Base-by-base conservation (phyloP, 1,284 basidiomycete genomes). In the Thelephora terrestris region DNA sequence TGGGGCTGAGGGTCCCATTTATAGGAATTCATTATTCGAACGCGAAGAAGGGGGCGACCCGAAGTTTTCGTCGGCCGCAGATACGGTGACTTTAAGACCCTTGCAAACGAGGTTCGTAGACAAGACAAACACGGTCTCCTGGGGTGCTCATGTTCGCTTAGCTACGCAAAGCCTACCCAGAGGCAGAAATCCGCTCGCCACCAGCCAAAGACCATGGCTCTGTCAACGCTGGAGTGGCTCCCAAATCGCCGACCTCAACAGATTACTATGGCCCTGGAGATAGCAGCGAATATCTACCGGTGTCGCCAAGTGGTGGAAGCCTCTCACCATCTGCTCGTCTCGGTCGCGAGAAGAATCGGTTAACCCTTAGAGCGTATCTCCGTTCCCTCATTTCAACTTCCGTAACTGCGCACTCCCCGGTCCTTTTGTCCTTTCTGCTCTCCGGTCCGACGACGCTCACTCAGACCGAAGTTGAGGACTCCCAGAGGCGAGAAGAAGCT, bases 11-110 rank as follows among this genome's bases (percentile, higher is more conserved):
- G 43, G 53, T 27, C 36, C 45, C 36, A 52, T 46, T 38, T 4
- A 43, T 58, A 93, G 87, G 95, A 98, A 72, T 99, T 99, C 63
- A 81, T 99, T 58, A 83, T 99, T 34, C 80, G 91, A 25, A 99
- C 95, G 0, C 76, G 84, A 12, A 74, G 91, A 29, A 75, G 80
- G 3, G 75, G 79, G 10, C 75, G 76, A 52, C 73, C 73, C 1
- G 92, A 96, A 55, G 76, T 91, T 4, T 93, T 81, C 61, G 95
- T 98, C 2, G 90, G 91, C 1, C 77, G 96, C 50, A 75, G 96
- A 53, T 95, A 99, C 61, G 94, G 95, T 12, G 95, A 99, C 62
- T 98, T 99, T 65, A 84, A 74, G 58, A 85, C 91, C 3, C 74
- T 97, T 17, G 81, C 85, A 1, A 77, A 84, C 47, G 90, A 94